A percentile compares a stretch with the other conserved stretches of the same genome.
phyloP scores from a whole-genome alignment of 345 rosid species.

The Citrus medica region DNA sequence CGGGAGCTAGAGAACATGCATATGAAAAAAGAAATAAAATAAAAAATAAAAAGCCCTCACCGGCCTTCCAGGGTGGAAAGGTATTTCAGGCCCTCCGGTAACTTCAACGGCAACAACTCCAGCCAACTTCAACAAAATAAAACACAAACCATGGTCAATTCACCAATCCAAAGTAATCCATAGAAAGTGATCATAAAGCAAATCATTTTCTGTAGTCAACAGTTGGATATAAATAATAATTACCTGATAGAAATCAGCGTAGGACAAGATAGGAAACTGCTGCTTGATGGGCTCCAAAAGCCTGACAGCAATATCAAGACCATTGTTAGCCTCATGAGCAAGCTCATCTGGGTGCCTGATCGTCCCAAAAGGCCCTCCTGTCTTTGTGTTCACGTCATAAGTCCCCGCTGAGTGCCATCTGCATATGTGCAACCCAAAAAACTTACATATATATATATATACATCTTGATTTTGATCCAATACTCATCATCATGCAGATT shows the following conservation, averaged over 20 bases:
- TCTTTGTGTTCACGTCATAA: slow-evolving; percentile 61
- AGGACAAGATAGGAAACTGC: slow-evolving; percentile 61
- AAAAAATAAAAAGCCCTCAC: slow-evolving; percentile 22
- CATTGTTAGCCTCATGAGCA: slow-evolving; percentile 74
- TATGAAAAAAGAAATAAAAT: too few species aligned
- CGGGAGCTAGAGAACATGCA: too few species aligned
- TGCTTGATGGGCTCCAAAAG: slow-evolving; percentile 73
- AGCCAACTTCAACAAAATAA: slow-evolving; percentile 46
- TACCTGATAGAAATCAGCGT: slow-evolving; percentile 85
- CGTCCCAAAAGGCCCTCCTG: slow-evolving; percentile 94
- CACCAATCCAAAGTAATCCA: not conserved
- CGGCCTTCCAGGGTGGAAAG: slow-evolving; percentile 80
- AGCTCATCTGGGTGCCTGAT: slow-evolving; percentile 66
- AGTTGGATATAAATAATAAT: not conserved
- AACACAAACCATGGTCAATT: not conserved
- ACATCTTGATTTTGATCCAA: too few species aligned
- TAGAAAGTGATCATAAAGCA: not conserved
- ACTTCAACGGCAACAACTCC: slow-evolving; percentile 85
- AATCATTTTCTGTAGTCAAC: too few species aligned
- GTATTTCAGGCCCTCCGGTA: slow-evolving; percentile 89
- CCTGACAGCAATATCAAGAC: slow-evolving; percentile 85
- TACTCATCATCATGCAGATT: too few species aligned
- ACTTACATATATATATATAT: too few species aligned
- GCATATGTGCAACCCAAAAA: not conserved
- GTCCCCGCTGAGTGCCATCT: slow-evolving; percentile 99